Evolutionary conservation across 495 filamentous ascomycete species (phyloP), one percentile per base, ranked within the genome.

Genomic region (Penicillium cosmopolitanum): DNA sequence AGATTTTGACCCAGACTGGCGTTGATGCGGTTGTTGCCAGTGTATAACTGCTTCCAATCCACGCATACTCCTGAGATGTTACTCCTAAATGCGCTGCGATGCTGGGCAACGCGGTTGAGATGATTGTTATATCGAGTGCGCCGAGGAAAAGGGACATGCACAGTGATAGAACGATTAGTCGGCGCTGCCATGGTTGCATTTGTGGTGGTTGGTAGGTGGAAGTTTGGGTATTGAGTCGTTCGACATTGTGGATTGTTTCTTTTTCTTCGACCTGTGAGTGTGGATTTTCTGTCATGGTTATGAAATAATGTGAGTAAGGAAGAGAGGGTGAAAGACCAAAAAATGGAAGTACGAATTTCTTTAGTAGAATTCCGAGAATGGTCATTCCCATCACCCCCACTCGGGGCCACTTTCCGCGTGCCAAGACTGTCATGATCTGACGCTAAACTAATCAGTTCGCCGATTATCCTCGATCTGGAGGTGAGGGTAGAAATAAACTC

Each of bases 1-100:
- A 87, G 35, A 93, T 71, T 67, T 92, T 92, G 18, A 89, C 91
- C 90, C 91, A 93, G 53, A 86, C 76, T 0, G 89, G 89, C n/a
- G 85, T 85, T 19, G 83, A 83, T 2, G 90, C 84, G 3, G 87
- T 80, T 68, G 84, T 87, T n/a, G 86, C 87, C 4, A 95, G 82
- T n/a, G 88, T 76, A 66, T 87, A 91, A 6, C 85, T 84, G 16
- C 83, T 85, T 2, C 87, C 87, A 64, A 93, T 89, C 89, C 89
- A 93, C 40, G 87, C 89, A 66, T 90, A 93, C 4, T 86, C 87
- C 50, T 83, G 80, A 50, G 82, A 82, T 1, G 78, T 79, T 48
- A 83, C 83, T 43, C 82, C 59, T 63, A 90, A 89, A 43, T 85
- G 73, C 3, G 78, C 71, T 0, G 87, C 82, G 55, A 92, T 92